phyloP scores from a whole-genome alignment of 495 filamentous ascomycete species.

The Aspergillus hancockii region DNA sequence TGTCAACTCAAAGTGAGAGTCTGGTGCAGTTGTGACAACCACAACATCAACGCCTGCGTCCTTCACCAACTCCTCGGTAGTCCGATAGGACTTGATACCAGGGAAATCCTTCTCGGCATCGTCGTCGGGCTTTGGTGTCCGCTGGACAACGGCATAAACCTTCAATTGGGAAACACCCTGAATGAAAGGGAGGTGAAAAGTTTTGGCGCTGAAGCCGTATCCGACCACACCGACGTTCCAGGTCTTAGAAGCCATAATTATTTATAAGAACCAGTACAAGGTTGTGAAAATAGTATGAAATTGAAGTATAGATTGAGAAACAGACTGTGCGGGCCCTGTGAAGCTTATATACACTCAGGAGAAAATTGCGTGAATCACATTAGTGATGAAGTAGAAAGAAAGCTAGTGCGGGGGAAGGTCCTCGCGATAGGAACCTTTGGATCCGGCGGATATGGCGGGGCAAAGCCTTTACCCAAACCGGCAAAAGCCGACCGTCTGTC shows the following conservation, averaged over 20 bases:
- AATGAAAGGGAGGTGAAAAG: constrained; percentile 91
- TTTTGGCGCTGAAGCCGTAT: constrained; percentile 79
- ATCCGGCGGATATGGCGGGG: constrained; percentile 19
- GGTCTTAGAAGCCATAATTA: constrained; percentile 46
- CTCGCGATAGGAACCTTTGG: constrained; percentile 39
- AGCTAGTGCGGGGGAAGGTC: constrained; percentile 41
- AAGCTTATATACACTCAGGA: constrained; percentile 16
- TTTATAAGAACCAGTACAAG: background rate
- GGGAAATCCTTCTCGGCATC: constrained; percentile 69
- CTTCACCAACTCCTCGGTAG: constrained; percentile 60
- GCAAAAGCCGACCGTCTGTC: constrained; percentile 16
- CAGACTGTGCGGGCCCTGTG: background rate
- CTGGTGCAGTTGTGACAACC: constrained; percentile 73
- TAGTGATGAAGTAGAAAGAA: constrained; percentile 20
- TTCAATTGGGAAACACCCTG: constrained; percentile 60
- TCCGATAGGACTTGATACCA: constrained; percentile 61
- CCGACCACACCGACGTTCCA: constrained; percentile 63
- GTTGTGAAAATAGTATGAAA: background rate
- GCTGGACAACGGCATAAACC: constrained; percentile 79
- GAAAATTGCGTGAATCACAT: background rate
- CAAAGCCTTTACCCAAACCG: background rate
- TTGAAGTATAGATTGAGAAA: background rate
- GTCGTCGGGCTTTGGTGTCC: constrained; percentile 64
- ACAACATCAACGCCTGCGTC: constrained; percentile 70
- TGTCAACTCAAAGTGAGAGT: constrained; percentile 68